Percentiles rank a stretch among this genome's conserved stretches.
phyloP scores from a whole-genome alignment of 768 basidiomycete species.

The Hirschioporus abietinus region DNA sequence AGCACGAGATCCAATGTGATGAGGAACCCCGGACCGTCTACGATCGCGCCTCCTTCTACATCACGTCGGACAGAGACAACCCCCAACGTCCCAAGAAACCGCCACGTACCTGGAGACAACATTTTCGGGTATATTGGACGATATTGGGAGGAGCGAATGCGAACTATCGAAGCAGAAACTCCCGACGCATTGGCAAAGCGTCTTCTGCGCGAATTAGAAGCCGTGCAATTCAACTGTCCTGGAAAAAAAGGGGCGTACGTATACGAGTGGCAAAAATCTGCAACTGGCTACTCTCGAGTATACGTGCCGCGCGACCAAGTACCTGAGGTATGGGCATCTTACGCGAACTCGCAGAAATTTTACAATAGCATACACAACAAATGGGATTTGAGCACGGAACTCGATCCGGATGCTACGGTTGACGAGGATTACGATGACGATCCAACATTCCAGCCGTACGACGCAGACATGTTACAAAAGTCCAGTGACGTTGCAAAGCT shows the following conservation, averaged over 20 bases:
- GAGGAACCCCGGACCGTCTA: background rate
- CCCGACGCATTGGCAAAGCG: background rate
- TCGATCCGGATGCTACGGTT: background rate
- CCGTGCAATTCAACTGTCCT: background rate
- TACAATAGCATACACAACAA: background rate
- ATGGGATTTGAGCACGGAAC: background rate
- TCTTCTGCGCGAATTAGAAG: background rate
- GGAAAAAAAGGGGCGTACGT: background rate
- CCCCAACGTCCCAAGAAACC: background rate
- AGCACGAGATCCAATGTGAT: background rate
- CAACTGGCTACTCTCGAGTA: background rate
- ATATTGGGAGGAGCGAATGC: background rate
- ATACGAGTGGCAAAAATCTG: background rate
- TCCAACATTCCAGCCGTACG: too few species aligned
- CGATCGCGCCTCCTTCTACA: background rate
- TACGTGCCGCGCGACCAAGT: background rate
- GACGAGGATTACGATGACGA: background rate
- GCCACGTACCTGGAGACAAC: too few species aligned
- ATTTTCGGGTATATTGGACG: background rate
- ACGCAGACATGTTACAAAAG: background rate
- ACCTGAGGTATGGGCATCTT: background rate
- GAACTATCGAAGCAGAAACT: background rate
- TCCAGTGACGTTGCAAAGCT: too few species aligned
- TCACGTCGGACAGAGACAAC: background rate
- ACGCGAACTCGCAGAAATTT: background rate